Evolutionary conservation across 2,329 filamentous ascomycete species (phyloP).

Genomic region (Cytospora mali): DNA sequence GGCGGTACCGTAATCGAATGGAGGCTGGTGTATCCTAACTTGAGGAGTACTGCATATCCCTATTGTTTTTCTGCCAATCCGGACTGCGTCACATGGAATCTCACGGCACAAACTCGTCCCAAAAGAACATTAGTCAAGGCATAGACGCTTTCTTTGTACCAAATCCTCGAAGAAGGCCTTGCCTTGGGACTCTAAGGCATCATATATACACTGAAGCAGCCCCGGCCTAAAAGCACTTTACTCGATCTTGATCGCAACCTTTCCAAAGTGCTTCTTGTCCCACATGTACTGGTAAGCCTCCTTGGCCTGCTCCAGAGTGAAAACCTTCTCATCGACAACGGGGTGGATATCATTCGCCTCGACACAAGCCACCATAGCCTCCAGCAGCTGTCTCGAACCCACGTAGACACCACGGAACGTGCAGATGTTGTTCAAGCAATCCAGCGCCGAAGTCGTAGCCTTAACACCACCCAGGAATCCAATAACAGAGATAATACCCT

Average conservation of each 20-base stretch:
- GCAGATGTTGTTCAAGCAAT: conserved; percentile 45
- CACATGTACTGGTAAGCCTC: conserved; percentile 58
- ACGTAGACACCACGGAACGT: conserved; percentile 46
- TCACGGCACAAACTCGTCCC: not conserved
- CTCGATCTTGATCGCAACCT: conserved; percentile 53
- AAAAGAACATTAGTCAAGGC: not conserved
- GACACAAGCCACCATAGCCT: conserved; percentile 47
- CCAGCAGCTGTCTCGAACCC: conserved; percentile 43
- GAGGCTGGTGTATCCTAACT: too few relatives aligned
- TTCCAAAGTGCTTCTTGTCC: conserved; percentile 58
- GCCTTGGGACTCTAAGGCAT: not conserved
- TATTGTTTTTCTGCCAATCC: too few relatives aligned
- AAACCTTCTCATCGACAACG: conserved; percentile 42
- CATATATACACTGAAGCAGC: not conserved
- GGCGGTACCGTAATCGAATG: not conserved
- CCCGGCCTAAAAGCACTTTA: conserved; percentile 28
- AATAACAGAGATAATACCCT: conserved; percentile 42
- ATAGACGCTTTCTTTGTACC: not conserved
- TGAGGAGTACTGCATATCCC: too few relatives aligned
- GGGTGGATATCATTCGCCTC: conserved; percentile 48
- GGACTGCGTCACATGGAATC: not conserved
- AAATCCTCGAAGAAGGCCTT: not conserved
- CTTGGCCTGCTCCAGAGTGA: conserved; percentile 41
- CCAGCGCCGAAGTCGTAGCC: conserved; percentile 54
- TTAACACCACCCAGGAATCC: conserved; percentile 47